These are phyloP conservation scores for Tricholoma bakamatsutake DNA, from an alignment of 768 basidiomycete genomes.

Conservation along the genomic window DNA sequence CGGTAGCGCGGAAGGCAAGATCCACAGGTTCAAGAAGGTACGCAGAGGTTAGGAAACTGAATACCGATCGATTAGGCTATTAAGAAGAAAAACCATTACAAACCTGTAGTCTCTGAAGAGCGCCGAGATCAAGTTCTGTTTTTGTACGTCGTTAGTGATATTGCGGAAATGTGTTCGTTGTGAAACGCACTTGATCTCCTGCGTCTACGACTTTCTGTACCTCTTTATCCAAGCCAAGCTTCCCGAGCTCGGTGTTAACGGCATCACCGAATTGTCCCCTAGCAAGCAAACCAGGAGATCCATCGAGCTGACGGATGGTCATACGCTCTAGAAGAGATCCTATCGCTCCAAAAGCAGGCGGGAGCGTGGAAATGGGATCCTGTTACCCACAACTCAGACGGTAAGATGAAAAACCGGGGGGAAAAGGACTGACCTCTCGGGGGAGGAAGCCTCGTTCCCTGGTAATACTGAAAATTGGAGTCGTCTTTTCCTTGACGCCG, in stretches of 20 bases:
- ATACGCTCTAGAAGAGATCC: constrained; percentile 24
- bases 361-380: constrained; percentile 22
- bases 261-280: constrained; percentile 21
- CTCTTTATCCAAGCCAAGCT: constrained; percentile 12
- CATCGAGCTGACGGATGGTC: constrained; percentile 23
- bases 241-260: constrained; percentile 20
- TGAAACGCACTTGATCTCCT: constrained; percentile 7
- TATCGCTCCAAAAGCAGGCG: constrained; percentile 18
- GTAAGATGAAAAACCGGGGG: neutral
- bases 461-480: constrained; percentile 1
- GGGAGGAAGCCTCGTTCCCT: constrained; percentile 1
- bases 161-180: neutral
- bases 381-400: neutral
- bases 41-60: constrained; percentile 24
- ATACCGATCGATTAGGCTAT: constrained; percentile 8
- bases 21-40: constrained; percentile 28
- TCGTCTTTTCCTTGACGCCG: neutral
- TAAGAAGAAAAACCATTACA: neutral
- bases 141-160: neutral
- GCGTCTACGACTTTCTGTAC: constrained; percentile 17
- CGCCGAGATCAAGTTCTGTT: neutral
- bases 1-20: constrained; percentile 17
- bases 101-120: neutral
- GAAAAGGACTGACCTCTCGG: neutral
- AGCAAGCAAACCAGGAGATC: constrained; percentile 24